These are phyloP conservation scores for Heliamphora pulchella DNA, from an alignment of 179 eudicot genomes.

Conservation along the genomic window DNA sequence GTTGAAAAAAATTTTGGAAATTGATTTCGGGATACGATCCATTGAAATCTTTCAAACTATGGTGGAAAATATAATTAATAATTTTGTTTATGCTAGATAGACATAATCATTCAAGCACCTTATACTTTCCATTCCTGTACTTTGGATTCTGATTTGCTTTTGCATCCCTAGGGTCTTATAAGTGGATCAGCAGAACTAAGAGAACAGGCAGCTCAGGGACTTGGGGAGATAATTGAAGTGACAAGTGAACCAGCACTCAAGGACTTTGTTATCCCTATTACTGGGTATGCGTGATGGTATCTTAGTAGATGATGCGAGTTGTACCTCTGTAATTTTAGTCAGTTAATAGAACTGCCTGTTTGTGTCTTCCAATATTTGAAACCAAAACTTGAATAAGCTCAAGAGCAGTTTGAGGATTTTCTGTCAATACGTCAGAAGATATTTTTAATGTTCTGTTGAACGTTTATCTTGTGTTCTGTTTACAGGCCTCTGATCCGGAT, in stretches of 20 bases:
- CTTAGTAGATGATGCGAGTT: neutral
- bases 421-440: neutral
- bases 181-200: constrained; percentile 96
- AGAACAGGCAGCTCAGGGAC: constrained; percentile 96
- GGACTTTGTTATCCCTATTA: constrained; percentile 85
- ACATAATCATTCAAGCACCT: neutral
- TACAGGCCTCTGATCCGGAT: constrained; percentile 94
- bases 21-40: too few relatives aligned
- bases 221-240: constrained; percentile 96
- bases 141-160: constrained; percentile 3
- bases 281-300: constrained; percentile 48
- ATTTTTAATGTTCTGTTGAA: neutral
- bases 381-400: neutral
- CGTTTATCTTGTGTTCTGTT: neutral
- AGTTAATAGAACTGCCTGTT: neutral
- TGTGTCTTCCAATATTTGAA: neutral
- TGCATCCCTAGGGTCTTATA: constrained; percentile 56
- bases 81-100: too few relatives aligned
- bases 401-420: neutral
- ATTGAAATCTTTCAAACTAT: too few relatives aligned
- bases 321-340: neutral
- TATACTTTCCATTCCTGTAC: neutral
- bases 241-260: constrained; percentile 80
- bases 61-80: too few relatives aligned
- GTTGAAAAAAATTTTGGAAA: too few relatives aligned